A percentile compares a stretch with the other conserved stretches of the same genome.
These are phyloP conservation scores for Ceratobasidium sp. DNA, from an alignment of 1,284 basidiomycete genomes.

Conservation along the genomic window DNA sequence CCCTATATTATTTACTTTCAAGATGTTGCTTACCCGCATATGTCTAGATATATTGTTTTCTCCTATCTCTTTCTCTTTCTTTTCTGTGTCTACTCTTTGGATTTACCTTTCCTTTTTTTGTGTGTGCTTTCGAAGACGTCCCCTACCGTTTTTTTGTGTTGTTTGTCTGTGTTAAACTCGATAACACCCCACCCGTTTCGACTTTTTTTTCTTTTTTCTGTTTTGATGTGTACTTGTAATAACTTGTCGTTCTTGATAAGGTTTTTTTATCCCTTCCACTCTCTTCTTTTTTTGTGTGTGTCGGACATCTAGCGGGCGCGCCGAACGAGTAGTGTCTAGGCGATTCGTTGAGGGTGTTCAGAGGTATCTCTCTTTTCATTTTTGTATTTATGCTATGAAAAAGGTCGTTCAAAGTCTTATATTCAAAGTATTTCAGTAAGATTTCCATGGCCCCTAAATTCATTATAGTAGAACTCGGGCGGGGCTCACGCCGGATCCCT, in stretches of 20 bases:
- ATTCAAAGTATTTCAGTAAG: too few species aligned
- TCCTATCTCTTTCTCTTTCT: constrained; percentile 20
- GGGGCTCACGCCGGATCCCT: not conserved
- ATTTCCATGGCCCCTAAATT: too few species aligned
- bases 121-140: constrained; percentile 43
- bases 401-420: constrained; percentile 15
- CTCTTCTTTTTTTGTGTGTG: constrained; percentile 9
- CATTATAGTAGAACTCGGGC: too few species aligned
- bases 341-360: not conserved
- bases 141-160: not conserved
- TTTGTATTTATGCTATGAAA: constrained; percentile 33
- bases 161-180: constrained; percentile 8
- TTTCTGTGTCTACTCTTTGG: constrained; percentile 4
- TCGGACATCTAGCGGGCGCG: not conserved
- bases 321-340: too few species aligned
- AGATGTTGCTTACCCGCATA: constrained; percentile 11
- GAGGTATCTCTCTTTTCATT: not conserved
- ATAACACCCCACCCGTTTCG: too few species aligned
- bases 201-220: not conserved
- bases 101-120: not conserved
- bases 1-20: constrained; percentile 43
- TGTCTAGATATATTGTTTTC: constrained; percentile 31
- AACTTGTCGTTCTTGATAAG: constrained; percentile 15
- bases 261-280: too few species aligned
- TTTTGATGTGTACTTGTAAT: constrained; percentile 44